Conservation (phyloP, 164 flowering plant genomes). For the Vitis riparia region DNA sequence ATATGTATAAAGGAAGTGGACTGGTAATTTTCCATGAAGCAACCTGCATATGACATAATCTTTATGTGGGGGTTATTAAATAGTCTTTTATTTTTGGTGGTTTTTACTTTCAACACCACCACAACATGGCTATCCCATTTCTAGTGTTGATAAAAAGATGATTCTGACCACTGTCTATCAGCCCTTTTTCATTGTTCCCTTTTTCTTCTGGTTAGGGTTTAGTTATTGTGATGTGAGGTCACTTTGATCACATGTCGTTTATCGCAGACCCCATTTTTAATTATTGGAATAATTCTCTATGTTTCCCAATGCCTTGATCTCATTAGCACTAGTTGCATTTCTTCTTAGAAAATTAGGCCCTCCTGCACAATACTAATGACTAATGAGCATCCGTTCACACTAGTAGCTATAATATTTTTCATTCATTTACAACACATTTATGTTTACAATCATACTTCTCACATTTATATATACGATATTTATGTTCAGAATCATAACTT, state of each 20-base stretch:
- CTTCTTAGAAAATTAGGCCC: neutral
- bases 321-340: neutral
- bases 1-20: neutral
- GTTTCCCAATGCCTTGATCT: too few species aligned
- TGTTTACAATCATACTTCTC: too few species aligned
- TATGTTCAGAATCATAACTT: neutral
- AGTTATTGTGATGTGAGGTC: neutral
- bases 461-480: too few species aligned
- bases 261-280: neutral
- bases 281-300: too few species aligned
- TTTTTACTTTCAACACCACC: slow-evolving; percentile 19
- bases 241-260: neutral
- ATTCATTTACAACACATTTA: too few species aligned
- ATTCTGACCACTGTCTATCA: slow-evolving; percentile 16
- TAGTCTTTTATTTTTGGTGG: neutral
- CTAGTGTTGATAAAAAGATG: slow-evolving; percentile 7
- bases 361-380: neutral
- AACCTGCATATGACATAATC: neutral
- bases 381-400: neutral
- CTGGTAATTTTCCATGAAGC: slow-evolving; percentile 19
- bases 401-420: too few species aligned
- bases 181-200: neutral
- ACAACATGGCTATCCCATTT: neutral
- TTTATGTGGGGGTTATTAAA: slow-evolving; percentile 7
- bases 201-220: neutral